Percentiles rank a stretch among this genome's conserved stretches.
Conservation (phyloP, 2,329 filamentous ascomycete genomes). For the Alternaria burnsii region DNA sequence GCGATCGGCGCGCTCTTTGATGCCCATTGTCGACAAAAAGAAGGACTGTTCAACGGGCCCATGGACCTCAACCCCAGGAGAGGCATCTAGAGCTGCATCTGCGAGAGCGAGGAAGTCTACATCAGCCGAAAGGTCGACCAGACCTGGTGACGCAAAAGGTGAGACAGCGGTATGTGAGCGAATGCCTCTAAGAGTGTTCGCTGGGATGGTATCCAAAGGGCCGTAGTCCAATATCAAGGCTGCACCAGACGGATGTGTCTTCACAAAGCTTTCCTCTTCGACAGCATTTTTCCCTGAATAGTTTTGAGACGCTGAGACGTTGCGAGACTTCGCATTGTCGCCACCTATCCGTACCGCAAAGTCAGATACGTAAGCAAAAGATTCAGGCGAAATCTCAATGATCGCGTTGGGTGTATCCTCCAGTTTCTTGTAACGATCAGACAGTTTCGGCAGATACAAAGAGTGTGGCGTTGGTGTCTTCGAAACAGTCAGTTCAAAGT, state of each 20-base stretch:
- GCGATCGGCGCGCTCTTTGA: conserved; percentile 58
- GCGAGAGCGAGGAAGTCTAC: conserved; percentile 92
- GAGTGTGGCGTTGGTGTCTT: conserved; percentile 81
- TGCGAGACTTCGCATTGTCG: conserved; percentile 35
- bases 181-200: conserved; percentile 92
- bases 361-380: conserved; percentile 78
- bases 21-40: conserved; percentile 84
- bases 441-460: conserved; percentile 83
- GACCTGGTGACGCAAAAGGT: conserved; percentile 80
- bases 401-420: conserved; percentile 72
- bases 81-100: conserved; percentile 79
- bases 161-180: conserved; percentile 77
- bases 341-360: conserved; percentile 88
- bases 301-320: conserved; percentile 53
- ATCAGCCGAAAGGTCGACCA: conserved; percentile 88
- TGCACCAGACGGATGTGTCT: conserved; percentile 75
- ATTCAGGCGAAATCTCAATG: conserved; percentile 91
- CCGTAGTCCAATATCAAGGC: conserved; percentile 98
- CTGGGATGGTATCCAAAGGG: conserved; percentile 76
- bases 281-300: conserved; percentile 23
- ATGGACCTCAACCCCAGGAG: conserved; percentile 85
- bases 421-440: conserved; percentile 78
- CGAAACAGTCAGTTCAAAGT: conserved; percentile 87
- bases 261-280: conserved; percentile 53
- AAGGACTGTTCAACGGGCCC: conserved; percentile 86